Conservation (phyloP, 305 asterid species). For the Euphrasia arctica region DNA sequence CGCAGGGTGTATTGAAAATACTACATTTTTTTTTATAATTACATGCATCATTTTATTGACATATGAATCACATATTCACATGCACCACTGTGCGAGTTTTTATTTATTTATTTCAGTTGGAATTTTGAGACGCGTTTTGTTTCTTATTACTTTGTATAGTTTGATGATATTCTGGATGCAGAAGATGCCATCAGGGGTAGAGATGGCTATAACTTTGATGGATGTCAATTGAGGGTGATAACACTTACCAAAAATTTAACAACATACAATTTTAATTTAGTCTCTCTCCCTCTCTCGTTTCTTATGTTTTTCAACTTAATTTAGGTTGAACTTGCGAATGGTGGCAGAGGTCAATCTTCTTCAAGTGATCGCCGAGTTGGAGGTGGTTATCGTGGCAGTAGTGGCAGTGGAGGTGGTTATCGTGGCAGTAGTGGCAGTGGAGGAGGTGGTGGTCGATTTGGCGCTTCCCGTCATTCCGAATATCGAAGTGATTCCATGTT, state of each 20-base stretch:
- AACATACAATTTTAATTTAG: neutral
- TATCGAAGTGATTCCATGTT: conserved; percentile 57
- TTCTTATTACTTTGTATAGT: conserved; percentile 41
- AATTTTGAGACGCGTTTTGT: conserved; percentile 1
- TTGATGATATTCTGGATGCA: conserved; percentile 85
- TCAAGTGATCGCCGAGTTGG: conserved; percentile 92
- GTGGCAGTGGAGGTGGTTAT: conserved; percentile 42
- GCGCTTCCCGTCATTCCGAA: conserved; percentile 90
- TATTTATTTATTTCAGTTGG: neutral
- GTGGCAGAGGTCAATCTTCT: conserved; percentile 93
- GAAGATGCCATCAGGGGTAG: conserved; percentile 97
- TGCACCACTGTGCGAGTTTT: neutral
- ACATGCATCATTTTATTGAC: conserved; percentile 4
- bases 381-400: conserved; percentile 17
- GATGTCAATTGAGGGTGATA: conserved; percentile 90
- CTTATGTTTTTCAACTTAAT: conserved; percentile 27
- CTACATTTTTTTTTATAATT: neutral
- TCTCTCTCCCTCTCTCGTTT: neutral
- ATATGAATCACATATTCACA: neutral
- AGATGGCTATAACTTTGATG: conserved; percentile 97
- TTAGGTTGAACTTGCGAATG: conserved; percentile 99
- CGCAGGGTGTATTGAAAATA: neutral
- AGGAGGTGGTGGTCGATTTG: conserved; percentile 49
- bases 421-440: conserved; percentile 44
- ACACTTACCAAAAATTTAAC: conserved; percentile 7